Percentiles rank a stretch among this genome's conserved stretches.
These are phyloP conservation scores for Aphelidium insulamus DNA, from an alignment of 371 early-diverging fungal species.

Conservation along the genomic window DNA sequence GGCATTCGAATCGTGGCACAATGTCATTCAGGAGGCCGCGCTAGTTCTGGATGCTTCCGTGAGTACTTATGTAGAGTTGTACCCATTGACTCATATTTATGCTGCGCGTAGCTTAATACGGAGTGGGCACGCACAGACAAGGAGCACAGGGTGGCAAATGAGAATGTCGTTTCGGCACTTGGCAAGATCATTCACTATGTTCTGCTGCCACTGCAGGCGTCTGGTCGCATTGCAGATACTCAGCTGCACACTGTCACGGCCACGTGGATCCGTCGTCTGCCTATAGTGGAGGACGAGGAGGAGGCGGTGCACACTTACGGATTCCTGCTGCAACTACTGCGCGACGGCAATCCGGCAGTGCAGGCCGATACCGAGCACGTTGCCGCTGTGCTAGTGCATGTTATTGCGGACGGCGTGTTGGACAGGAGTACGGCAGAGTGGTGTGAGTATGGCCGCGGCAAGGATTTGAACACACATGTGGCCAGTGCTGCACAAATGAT, in stretches of 20 bases:
- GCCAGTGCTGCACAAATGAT: too few relatives aligned
- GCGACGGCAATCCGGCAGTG: slow-evolving; percentile 7
- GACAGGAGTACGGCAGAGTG: too few relatives aligned
- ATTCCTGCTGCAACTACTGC: slow-evolving; percentile 49
- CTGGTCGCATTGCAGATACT: too few relatives aligned
- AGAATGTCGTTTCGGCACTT: slow-evolving; percentile 71
- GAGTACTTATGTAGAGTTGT: not conserved
- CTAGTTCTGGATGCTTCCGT: slow-evolving; percentile 7
- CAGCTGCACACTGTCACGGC: slow-evolving; percentile 37
- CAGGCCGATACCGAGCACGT: not conserved
- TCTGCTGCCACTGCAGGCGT: slow-evolving; percentile 1
- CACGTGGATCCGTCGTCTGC: slow-evolving; percentile 54
- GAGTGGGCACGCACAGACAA: slow-evolving; percentile 28
- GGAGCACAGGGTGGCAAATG: slow-evolving; percentile 59
- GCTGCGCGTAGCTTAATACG: slow-evolving; percentile 37
- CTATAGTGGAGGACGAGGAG: slow-evolving; percentile 62
- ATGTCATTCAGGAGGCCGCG: slow-evolving; percentile 38
- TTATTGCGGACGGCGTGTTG: too few relatives aligned
- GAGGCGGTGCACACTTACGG: slow-evolving; percentile 69
- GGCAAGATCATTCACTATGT: slow-evolving; percentile 39
- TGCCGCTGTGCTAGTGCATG: too few relatives aligned
- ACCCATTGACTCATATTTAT: slow-evolving; percentile 4
- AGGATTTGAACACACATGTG: too few relatives aligned
- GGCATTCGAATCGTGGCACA: slow-evolving; percentile 63
- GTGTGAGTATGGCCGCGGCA: too few relatives aligned